Percentiles rank a stretch among this genome's conserved stretches.
Conservation (phyloP, 257 asterid species). For the Salvia rosmarinus region DNA sequence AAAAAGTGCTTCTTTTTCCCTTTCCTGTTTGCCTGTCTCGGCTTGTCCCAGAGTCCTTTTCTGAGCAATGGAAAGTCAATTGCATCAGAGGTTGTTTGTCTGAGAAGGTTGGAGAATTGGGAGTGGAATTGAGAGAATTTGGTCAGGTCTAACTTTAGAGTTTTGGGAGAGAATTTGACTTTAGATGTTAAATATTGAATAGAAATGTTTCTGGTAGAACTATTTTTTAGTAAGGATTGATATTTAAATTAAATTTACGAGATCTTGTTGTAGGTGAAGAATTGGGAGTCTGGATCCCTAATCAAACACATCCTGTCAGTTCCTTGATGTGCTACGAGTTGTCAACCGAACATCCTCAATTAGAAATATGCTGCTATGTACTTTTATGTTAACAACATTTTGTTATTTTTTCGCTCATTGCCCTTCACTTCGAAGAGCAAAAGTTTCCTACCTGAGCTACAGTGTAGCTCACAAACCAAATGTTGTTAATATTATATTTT, state of each 20-base stretch:
- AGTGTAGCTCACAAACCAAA: neutral
- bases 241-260: neutral
- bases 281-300: neutral
- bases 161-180: neutral
- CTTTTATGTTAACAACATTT: neutral
- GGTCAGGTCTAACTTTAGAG: neutral
- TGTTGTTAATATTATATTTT: conserved; percentile 14
- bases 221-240: neutral
- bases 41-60: conserved; percentile 13
- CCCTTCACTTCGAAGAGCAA: neutral
- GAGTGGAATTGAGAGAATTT: neutral
- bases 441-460: neutral
- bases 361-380: neutral
- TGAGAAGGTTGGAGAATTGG: neutral
- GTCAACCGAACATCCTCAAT: neutral
- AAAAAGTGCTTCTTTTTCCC: neutral
- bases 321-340: neutral
- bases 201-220: neutral
- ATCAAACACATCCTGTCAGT: neutral
- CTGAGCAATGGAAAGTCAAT: neutral
- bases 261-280: neutral
- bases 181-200: neutral
- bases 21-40: neutral
- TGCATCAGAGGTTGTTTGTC: neutral
- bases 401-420: neutral